Evolutionary conservation across 208 protist species (phyloP), one percentile per base, ranked within the genome.

Genomic region (Trypanosoma cruzi): DNA sequence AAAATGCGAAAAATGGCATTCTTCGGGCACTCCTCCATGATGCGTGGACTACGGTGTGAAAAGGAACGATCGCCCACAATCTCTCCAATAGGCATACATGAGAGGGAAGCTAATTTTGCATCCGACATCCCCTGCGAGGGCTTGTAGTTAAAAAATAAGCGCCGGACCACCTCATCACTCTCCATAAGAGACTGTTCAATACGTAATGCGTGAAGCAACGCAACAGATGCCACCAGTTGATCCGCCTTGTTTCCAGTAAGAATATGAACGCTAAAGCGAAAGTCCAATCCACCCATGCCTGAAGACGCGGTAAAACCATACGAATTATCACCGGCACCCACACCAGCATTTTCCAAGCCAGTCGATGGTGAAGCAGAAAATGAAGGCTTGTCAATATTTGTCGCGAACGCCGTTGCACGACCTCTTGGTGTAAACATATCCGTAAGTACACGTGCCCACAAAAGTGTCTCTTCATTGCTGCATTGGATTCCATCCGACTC

Each of bases 381-480:
- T 14, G 37, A n/a, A 2, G 73, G 73, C 28, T 63, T 72, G 2
- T 59, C 73, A 68, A 72, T 66, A 46, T 65, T 82, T 54, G 72
- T 85, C 14, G 72, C 79, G 50, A 92, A 84, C 2, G 81, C 36
- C 16, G 68, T 72, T 0, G 76, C 22, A 40, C 92, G 66, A 5
- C 89, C 89, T 4, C 89, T 84, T 28, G 89, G 86, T 2, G 86
- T 95, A 65, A 90, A 92, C 29, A 87, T 49, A 26, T 78, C 77
- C 29, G 67, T 22, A 69, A 89, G 79, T 18, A 83, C 75, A 1
- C 69, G 22, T 42, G 84, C 76, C 89, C 89, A 95, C 44, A 50
- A 10, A 7, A 73, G 82, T 5, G 68, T 18, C 20, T 29, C 60
- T 26, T 78, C 79, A 46, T 16, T 31, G 22, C 26, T 55, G 10